Evolutionary conservation across 306 rosid genomes (phyloP).

Genomic region (Chamaecrista fasciculata): DNA sequence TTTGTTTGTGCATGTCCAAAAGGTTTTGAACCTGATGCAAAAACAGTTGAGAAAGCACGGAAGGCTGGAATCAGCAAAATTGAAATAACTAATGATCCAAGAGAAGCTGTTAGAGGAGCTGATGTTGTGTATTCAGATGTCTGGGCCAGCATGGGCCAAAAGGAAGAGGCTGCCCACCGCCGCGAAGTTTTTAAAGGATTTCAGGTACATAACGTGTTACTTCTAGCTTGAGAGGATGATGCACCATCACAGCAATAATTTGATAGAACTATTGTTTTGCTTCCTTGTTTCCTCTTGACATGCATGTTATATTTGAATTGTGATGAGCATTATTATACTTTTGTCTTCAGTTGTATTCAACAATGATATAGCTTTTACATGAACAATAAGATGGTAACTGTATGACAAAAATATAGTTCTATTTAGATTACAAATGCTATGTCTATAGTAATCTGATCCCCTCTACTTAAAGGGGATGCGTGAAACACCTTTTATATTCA

Average conservation of each 20-base stretch:
- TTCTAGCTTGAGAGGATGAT: not conserved
- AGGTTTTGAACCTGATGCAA: constrained; percentile 88
- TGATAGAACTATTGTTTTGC: not conserved
- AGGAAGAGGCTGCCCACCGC: constrained; percentile 88
- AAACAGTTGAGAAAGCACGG: constrained; percentile 77
- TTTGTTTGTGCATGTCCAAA: constrained; percentile 88
- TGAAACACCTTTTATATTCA: not conserved
- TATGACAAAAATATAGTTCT: not conserved
- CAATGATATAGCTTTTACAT: constrained; percentile 4
- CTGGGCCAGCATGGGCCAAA: constrained; percentile 99
- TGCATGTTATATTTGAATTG: not conserved
- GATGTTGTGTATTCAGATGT: constrained; percentile 92
- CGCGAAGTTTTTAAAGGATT: constrained; percentile 75
- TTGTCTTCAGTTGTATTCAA: not conserved
- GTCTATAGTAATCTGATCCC: not conserved
- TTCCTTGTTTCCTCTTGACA: not conserved
- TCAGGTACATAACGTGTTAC: constrained; percentile 56
- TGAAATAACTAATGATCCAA: constrained; percentile 83
- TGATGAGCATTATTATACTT: not conserved
- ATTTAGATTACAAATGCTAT: not conserved
- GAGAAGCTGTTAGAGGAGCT: constrained; percentile 90
- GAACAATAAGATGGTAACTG: not conserved
- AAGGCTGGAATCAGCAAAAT: constrained; percentile 90
- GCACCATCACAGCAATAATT: not conserved
- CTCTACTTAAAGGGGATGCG: not conserved